Evolutionary conservation across 1,139 yeast species (phyloP).

Genomic region (Geotrichum citri-aurantii): DNA sequence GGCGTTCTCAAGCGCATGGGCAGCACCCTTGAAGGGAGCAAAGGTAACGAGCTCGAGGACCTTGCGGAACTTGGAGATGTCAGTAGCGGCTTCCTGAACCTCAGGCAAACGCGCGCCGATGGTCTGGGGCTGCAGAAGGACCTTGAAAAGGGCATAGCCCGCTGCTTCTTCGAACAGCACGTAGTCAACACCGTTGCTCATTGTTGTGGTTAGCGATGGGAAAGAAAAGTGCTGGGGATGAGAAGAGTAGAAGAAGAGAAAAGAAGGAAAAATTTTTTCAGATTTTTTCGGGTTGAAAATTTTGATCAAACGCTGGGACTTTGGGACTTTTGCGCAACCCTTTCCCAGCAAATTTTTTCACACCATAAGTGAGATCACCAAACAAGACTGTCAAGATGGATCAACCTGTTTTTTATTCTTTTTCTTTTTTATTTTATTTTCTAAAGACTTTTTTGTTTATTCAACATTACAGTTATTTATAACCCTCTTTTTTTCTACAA

Average conservation of each 20-base stretch:
- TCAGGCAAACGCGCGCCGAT: conserved; percentile 87
- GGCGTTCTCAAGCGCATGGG: conserved; percentile 97
- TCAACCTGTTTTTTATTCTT: neutral
- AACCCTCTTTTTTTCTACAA: neutral
- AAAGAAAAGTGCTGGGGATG: neutral
- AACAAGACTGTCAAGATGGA: neutral
- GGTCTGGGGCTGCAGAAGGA: conserved; percentile 88
- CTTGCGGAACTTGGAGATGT: conserved; percentile 83
- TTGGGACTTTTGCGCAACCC: neutral
- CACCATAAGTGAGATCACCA: neutral
- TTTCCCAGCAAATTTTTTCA: neutral
- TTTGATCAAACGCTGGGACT: neutral
- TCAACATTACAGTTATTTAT: neutral
- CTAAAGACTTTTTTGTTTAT: neutral
- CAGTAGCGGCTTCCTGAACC: conserved; percentile 88
- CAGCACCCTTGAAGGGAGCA: conserved; percentile 98
- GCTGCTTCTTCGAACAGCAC: conserved; percentile 97
- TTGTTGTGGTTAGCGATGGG: conserved; percentile 6
- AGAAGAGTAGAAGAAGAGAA: neutral
- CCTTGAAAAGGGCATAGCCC: conserved; percentile 96
- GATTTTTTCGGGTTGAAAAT: neutral
- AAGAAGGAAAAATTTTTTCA: conserved; percentile 5
- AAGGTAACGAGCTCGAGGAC: conserved; percentile 89
- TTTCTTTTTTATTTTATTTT: neutral
- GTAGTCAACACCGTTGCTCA: conserved; percentile 54